Percentiles rank a stretch among this genome's conserved stretches.
Conservation (phyloP, 75 land plant genomes). For the Chamaecyparis obtusa region DNA sequence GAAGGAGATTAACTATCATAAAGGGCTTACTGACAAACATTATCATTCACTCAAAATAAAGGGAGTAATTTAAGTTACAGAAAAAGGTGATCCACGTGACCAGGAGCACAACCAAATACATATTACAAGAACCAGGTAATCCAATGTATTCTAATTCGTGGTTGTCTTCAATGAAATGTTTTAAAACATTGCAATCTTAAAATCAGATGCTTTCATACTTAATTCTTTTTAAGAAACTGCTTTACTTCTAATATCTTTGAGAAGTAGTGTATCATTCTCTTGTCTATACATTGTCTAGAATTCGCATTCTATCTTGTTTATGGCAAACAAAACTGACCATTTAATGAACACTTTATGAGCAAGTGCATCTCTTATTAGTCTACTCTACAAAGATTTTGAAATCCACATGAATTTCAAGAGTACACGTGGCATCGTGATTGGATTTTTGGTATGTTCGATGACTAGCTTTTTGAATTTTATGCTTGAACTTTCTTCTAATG, state of each 20-base stretch:
- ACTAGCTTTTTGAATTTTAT: background rate
- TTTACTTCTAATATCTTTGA: background rate
- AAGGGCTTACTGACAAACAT: background rate
- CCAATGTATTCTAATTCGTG: too few species aligned
- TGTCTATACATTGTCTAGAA: background rate
- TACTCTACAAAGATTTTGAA: background rate
- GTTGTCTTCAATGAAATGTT: background rate
- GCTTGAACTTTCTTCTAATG: background rate
- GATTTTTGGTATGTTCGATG: background rate
- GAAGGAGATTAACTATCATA: background rate
- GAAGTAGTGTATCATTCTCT: background rate
- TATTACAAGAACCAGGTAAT: background rate
- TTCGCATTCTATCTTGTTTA: background rate
- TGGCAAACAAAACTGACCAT: background rate
- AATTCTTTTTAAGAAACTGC: background rate
- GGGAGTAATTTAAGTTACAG: background rate
- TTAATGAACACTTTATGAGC: background rate
- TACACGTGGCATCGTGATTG: background rate
- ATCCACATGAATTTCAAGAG: background rate
- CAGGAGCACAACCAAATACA: background rate
- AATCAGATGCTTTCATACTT: background rate
- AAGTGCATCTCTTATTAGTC: background rate
- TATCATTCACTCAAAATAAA: background rate
- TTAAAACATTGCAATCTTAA: background rate
- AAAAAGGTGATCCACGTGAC: background rate